Conservation (phyloP, 768 basidiomycete species). For the Hygrophorus pudorinus region DNA sequence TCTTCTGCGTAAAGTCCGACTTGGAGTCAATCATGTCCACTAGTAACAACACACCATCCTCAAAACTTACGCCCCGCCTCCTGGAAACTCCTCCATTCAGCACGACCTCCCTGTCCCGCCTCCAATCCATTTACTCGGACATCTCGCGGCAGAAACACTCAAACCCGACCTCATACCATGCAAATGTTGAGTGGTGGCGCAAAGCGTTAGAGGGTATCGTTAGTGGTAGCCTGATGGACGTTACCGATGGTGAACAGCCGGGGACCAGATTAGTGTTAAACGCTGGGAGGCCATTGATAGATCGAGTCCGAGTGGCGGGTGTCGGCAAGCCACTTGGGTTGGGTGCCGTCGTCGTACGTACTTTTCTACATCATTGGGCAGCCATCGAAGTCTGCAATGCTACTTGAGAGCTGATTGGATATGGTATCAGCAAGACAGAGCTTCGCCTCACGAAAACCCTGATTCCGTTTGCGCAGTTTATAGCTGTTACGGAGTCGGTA, state of each 20-base stretch:
- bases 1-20: no score
- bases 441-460: slow-evolving; percentile 36
- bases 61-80: slow-evolving; percentile 2
- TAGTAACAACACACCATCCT: no score
- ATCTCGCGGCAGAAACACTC: slow-evolving; percentile 75
- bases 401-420: slow-evolving; percentile 13
- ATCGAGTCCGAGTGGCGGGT: slow-evolving; percentile 52
- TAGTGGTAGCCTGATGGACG: slow-evolving; percentile 41
- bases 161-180: slow-evolving; percentile 73
- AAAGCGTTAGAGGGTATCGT: slow-evolving; percentile 52
- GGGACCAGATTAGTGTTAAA: slow-evolving; percentile 50
- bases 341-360: slow-evolving; percentile 64
- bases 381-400: slow-evolving; percentile 3
- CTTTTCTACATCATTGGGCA: no score
- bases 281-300: slow-evolving; percentile 44
- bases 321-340: slow-evolving; percentile 70
- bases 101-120: slow-evolving; percentile 39
- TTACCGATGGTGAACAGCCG: slow-evolving; percentile 10
- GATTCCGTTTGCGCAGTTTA: slow-evolving; percentile 44
- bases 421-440: slow-evolving; percentile 58
- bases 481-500: slow-evolving; percentile 46
- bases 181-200: slow-evolving; percentile 87
- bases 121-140: slow-evolving; percentile 82
- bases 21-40: no score
- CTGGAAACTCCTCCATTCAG: slow-evolving; percentile 35